A percentile compares a stretch with the other conserved stretches of the same genome.
These are phyloP conservation scores for Micractinium sp. DNA, from an alignment of 139 green algal genomes.

Conservation along the genomic window DNA sequence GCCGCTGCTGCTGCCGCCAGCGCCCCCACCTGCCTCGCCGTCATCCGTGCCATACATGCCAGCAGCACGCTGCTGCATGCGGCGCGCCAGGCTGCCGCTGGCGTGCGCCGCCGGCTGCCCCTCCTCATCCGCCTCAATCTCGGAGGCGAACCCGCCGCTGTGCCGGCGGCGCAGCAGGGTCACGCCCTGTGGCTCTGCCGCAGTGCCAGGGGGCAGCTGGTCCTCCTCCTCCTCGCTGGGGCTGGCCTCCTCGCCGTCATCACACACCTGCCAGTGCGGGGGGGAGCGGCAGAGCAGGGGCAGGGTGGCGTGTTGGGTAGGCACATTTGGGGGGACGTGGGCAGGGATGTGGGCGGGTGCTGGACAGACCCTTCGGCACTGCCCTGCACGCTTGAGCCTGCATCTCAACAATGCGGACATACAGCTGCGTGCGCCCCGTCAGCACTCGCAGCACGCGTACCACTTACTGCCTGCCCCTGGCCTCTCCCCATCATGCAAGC, in stretches of 20 bases:
- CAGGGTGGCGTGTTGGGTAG: background rate
- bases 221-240: background rate
- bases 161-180: background rate
- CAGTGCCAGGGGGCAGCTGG: background rate
- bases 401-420: background rate
- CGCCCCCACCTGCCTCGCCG: background rate
- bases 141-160: conserved; percentile 23
- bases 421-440: background rate
- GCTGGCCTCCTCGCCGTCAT: background rate
- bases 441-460: too few relatives aligned
- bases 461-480: too few relatives aligned
- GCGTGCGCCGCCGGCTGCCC: too few relatives aligned
- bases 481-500: background rate
- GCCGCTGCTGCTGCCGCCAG: background rate
- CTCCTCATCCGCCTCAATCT: conserved; percentile 4
- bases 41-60: background rate
- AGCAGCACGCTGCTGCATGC: background rate
- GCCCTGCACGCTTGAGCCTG: background rate
- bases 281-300: background rate
- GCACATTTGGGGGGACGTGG: too few relatives aligned
- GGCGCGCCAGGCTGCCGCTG: background rate
- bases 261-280: background rate
- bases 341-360: background rate
- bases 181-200: background rate
- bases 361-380: background rate